phyloP scores from a whole-genome alignment of 495 filamentous ascomycete genomes.

The Mycothermus thermophilus region DNA sequence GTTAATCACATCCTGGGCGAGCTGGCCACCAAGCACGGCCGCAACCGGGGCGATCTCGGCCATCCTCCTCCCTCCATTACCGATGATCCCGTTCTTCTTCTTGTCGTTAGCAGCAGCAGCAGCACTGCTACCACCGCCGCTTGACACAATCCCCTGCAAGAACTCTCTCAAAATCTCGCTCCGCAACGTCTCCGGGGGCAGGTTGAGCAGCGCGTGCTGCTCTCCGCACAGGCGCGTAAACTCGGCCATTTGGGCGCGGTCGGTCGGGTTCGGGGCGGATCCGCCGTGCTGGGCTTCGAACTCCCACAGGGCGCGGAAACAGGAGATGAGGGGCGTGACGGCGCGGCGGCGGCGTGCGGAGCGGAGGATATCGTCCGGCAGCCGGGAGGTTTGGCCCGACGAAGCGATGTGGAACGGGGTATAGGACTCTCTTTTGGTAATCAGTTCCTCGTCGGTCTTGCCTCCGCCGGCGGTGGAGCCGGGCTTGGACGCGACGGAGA shows the following conservation, averaged over 20 bases:
- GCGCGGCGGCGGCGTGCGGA: constrained; percentile 53
- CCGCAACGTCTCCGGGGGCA: constrained; percentile 61
- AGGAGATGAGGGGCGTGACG: constrained; percentile 68
- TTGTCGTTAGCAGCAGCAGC: too few relatives aligned
- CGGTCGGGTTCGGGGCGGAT: constrained; percentile 37
- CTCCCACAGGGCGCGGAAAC: constrained; percentile 72
- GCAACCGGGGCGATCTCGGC: constrained; percentile 82
- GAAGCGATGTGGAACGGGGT: constrained; percentile 62
- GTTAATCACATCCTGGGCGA: constrained; percentile 96
- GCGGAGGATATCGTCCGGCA: constrained; percentile 55
- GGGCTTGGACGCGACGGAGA: constrained; percentile 56
- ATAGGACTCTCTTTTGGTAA: constrained; percentile 84
- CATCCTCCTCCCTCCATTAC: too few relatives aligned
- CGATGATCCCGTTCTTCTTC: too few relatives aligned
- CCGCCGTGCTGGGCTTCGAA: constrained; percentile 45
- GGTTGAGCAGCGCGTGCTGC: constrained; percentile 57
- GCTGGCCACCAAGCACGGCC: constrained; percentile 74
- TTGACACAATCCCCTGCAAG: constrained; percentile 60
- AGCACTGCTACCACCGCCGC: too few relatives aligned
- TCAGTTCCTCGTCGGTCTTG: constrained; percentile 50
- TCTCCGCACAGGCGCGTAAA: constrained; percentile 69
- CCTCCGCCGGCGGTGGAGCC: constrained; percentile 47
- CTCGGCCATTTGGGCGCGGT: constrained; percentile 43
- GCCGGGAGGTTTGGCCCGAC: constrained; percentile 53
- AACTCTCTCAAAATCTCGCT: constrained; percentile 73